These are phyloP conservation scores for Cytospora chrysosperma DNA, from an alignment of 2,329 filamentous ascomycete genomes.

Conservation along the genomic window DNA sequence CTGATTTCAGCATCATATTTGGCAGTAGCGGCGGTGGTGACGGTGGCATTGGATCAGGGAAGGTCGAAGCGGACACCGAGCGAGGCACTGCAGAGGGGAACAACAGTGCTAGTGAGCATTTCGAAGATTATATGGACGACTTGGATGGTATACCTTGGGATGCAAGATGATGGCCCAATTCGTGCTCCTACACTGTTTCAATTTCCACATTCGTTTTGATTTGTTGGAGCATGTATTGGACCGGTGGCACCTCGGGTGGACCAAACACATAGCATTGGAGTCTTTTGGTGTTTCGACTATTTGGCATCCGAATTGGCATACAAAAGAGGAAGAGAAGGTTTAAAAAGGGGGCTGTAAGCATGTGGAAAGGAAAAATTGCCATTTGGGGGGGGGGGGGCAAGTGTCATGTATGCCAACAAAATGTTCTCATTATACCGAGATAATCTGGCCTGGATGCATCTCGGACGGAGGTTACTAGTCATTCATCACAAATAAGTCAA, in stretches of 20 bases:
- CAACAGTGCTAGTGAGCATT: slow-evolving; percentile 34
- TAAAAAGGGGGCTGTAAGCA: no score
- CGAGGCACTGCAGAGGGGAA: neutral
- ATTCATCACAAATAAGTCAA: neutral
- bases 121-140: slow-evolving; percentile 57
- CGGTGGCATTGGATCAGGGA: slow-evolving; percentile 31
- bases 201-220: neutral
- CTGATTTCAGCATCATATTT: slow-evolving; percentile 54
- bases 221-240: no score
- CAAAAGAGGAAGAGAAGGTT: no score
- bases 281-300: neutral
- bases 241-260: neutral
- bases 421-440: neutral
- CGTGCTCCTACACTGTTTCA: neutral
- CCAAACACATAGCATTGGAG: neutral
- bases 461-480: neutral
- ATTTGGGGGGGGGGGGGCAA: no score
- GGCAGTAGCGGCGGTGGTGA: slow-evolving; percentile 32
- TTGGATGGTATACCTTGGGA: slow-evolving; percentile 54
- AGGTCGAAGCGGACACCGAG: slow-evolving; percentile 33
- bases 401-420: neutral
- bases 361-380: no score
- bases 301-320: neutral
- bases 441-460: neutral
- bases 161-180: slow-evolving; percentile 28